Conservation (phyloP, 1,139 yeast species). For the Torulaspora globosa region DNA sequence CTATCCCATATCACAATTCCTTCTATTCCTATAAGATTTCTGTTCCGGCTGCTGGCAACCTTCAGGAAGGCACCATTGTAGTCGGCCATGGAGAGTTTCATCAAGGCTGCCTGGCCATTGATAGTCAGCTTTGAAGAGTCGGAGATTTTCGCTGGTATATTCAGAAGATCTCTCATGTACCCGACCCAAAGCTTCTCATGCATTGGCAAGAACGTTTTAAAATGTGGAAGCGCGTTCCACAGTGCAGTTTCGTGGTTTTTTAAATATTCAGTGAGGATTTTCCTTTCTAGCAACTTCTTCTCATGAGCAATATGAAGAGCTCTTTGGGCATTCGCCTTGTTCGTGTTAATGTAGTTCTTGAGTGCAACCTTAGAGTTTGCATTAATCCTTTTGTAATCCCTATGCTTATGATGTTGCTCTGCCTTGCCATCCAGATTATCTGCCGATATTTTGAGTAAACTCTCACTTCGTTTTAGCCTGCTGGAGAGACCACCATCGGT, state of each 20-base stretch:
- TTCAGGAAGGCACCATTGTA: conserved; percentile 70
- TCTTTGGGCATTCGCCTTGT: conserved; percentile 17
- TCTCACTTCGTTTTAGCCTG: conserved; percentile 22
- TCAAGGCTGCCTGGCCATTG: conserved; percentile 36
- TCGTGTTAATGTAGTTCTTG: conserved; percentile 25
- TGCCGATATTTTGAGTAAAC: conserved; percentile 19
- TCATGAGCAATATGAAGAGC: conserved; percentile 25
- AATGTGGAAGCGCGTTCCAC: conserved; percentile 26
- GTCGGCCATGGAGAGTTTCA: conserved; percentile 74
- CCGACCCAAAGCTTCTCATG: conserved; percentile 33
- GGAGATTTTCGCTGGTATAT: conserved; percentile 20
- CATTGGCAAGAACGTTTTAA: conserved; percentile 28
- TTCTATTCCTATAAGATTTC: conserved; percentile 54
- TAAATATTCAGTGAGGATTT: conserved; percentile 18
- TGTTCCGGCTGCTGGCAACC: conserved; percentile 57
- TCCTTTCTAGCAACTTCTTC: conserved; percentile 14
- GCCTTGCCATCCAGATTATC: conserved; percentile 8
- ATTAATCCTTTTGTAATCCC: conserved; percentile 29
- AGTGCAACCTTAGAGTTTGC: conserved; percentile 32
- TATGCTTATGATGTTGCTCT: conserved; percentile 17
- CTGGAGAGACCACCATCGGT: conserved; percentile 35
- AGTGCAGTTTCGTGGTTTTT: conserved; percentile 20
- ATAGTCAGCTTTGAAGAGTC: conserved; percentile 22
- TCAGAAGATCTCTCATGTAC: conserved; percentile 34
- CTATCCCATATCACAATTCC: conserved; percentile 91